Evolutionary conservation across 208 protist species (phyloP), one percentile per base, ranked within the genome.

Genomic region (Wallacemonas sp.): DNA sequence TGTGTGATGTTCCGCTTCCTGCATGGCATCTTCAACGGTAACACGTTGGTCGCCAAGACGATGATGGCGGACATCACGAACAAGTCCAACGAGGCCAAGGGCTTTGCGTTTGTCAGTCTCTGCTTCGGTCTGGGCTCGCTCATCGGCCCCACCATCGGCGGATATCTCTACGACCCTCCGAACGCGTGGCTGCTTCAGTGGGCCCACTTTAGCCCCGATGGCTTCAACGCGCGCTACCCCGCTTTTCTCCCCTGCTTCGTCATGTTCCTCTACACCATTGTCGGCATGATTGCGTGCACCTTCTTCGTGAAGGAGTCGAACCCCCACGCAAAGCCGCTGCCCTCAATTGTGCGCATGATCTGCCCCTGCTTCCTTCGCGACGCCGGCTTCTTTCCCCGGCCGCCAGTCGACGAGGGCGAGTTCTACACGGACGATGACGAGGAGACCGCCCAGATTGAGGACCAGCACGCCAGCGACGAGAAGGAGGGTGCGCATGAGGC

Each of bases 61-160:
- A 86, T 87, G 65, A 81, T 92, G 65, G 82, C 86, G 0, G 86
- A 92, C 64, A 89, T 92, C 62, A 81, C 84, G 5, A 83, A 92
- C 67, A 70, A 68, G 52, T 85, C 85, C 0, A 89, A 85, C 41
- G 68, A 87, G 61, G 72, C 80, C 1, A 68, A 76, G 41, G 97
- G 97, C 54, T 99, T 99, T 73, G 91, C 96, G 29, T 98, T 99
- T 57, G 90, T 99, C 21, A 98, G 93, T 61, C 96, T 99, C 65
- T 76, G 68, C 43, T 79, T 57, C 39, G 77, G 78, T 12, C 68
- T 92, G 55, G 86, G 86, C 12, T 72, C 76, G 21, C 69, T 88
- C 9, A 68, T 92, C 41, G 86, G 86, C 8, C 85, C 85, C 26
- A 47, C 63, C 6, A 36, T 88, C 1, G 85, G 85, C 44, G 85